Evolutionary conservation across 768 basidiomycete species (phyloP).

Genomic region (Lactarius tabidus): DNA sequence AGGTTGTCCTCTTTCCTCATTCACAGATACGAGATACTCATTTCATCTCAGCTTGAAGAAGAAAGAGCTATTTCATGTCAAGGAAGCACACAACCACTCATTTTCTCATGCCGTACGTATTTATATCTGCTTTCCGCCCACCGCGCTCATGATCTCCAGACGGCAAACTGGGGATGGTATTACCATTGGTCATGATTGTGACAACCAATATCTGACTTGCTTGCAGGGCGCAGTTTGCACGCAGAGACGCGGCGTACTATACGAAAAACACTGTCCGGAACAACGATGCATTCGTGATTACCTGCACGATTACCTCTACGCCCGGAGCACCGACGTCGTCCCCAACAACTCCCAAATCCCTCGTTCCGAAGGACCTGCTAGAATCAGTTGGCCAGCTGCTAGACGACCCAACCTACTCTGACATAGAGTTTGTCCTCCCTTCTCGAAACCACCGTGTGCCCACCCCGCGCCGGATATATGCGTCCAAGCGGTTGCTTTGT

Average conservation of each 20-base stretch:
- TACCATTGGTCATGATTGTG: slow-evolving; percentile 4
- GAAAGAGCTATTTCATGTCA: slow-evolving; percentile 52
- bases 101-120: slow-evolving; percentile 62
- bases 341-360: slow-evolving; percentile 43
- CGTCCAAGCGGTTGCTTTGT: slow-evolving; percentile 60
- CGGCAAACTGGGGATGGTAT: slow-evolving; percentile 88
- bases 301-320: slow-evolving; percentile 73
- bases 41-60: slow-evolving; percentile 40
- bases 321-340: slow-evolving; percentile 48
- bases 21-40: slow-evolving; percentile 1
- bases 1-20: slow-evolving; percentile 41
- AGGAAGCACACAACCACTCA: slow-evolving; percentile 79
- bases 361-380: slow-evolving; percentile 63
- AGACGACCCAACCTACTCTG: slow-evolving; percentile 81
- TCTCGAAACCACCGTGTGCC: slow-evolving; percentile 38
- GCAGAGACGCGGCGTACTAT: slow-evolving; percentile 66
- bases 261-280: slow-evolving; percentile 47
- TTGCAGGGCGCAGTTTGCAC: slow-evolving; percentile 72
- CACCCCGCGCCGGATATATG: slow-evolving; percentile 52
- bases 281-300: slow-evolving; percentile 68
- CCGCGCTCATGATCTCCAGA: slow-evolving; percentile 37
- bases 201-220: slow-evolving; percentile 3
- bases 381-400: slow-evolving; percentile 70
- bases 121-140: no score
- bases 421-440: slow-evolving; percentile 77